These are phyloP conservation scores for Elaeis oleifera DNA, from an alignment of 202 grass and related monocot genomes.

Conservation along the genomic window DNA sequence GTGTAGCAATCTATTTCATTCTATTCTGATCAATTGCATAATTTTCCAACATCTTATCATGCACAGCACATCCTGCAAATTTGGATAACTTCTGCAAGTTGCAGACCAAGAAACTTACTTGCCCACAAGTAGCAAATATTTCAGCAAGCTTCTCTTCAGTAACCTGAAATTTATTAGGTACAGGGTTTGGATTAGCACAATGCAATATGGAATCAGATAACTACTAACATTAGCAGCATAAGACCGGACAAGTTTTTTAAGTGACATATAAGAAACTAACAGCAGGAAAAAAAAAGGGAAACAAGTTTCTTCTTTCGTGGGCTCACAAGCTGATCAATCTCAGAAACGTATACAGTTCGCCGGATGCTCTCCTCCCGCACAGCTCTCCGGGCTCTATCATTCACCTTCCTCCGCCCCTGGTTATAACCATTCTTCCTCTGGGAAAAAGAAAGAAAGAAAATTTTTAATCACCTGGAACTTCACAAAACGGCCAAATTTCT, in stretches of 20 bases:
- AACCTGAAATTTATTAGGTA: constrained; percentile 3
- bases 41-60: too few species aligned
- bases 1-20: too few species aligned
- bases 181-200: background rate
- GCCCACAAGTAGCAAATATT: constrained; percentile 13
- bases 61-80: too few species aligned
- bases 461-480: background rate
- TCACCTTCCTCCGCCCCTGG: constrained; percentile 42
- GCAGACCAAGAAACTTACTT: constrained; percentile 1
- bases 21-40: too few species aligned
- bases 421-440: constrained; percentile 55
- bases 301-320: constrained; percentile 11
- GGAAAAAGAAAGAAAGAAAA: background rate
- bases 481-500: constrained; percentile 1
- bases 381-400: constrained; percentile 37
- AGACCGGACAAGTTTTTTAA: too few species aligned
- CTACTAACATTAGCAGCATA: too few species aligned
- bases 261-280: too few species aligned
- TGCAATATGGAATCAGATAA: too few species aligned
- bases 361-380: constrained; percentile 83
- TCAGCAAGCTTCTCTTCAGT: constrained; percentile 25
- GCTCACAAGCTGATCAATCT: constrained; percentile 89
- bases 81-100: background rate
- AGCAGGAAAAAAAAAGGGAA: background rate
- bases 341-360: constrained; percentile 88